Conservation (phyloP, 2,329 filamentous ascomycete genomes). For the Plectosphaerella cucumerina region DNA sequence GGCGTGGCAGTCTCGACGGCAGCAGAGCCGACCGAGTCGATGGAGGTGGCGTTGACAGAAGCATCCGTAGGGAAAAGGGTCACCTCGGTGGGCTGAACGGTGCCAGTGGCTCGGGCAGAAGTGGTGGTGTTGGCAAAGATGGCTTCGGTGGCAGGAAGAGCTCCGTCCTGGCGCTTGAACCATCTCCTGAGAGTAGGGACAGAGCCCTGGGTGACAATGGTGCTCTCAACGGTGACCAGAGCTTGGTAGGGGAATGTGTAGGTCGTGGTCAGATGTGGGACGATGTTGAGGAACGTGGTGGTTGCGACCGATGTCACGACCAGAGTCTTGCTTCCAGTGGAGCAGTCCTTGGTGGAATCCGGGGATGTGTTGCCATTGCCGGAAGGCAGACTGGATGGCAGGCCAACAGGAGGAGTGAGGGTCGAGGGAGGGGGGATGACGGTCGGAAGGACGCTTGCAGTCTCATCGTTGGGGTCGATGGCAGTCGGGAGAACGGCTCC, state of each 20-base stretch:
- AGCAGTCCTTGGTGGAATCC: not conserved
- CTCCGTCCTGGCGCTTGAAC: slow-evolving; percentile 1
- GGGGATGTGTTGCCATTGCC: not conserved
- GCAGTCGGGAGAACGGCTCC: not conserved
- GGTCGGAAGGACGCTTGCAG: not conserved
- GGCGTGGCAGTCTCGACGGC: slow-evolving; percentile 1
- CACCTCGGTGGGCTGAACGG: slow-evolving; percentile 17
- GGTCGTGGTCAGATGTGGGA: slow-evolving; percentile 32
- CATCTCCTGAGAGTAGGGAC: not conserved
- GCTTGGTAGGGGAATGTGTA: slow-evolving; percentile 22
- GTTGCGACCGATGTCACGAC: slow-evolving; percentile 21
- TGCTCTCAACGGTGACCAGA: slow-evolving; percentile 9
- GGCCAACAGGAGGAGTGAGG: not conserved
- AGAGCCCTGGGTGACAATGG: not conserved
- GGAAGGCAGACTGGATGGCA: not conserved
- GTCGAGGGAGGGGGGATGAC: not conserved
- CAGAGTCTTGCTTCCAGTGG: not conserved
- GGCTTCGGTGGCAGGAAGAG: not conserved
- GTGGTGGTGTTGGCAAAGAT: slow-evolving; percentile 1
- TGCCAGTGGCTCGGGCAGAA: not conserved
- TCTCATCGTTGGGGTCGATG: not conserved
- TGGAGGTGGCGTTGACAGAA: slow-evolving; percentile 2
- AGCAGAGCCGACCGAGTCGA: not conserved
- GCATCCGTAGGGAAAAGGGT: slow-evolving; percentile 7
- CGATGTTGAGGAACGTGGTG: slow-evolving; percentile 34